Conservation (phyloP, 345 rosid genomes). For the Chamaenerion angustifolium region DNA sequence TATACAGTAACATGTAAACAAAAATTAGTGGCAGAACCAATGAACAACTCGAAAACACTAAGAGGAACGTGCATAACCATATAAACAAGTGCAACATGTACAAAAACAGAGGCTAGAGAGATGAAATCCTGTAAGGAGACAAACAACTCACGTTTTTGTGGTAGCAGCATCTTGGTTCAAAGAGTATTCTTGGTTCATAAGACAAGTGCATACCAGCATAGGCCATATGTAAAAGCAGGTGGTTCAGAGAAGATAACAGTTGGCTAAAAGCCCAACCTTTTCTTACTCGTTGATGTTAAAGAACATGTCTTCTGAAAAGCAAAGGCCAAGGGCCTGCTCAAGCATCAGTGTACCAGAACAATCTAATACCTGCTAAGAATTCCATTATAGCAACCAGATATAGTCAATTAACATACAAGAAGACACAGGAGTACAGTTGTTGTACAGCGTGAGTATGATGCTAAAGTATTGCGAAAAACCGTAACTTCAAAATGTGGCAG, state of each 20-base stretch:
- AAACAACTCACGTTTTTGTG: conserved; percentile 7
- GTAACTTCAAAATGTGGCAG: no score
- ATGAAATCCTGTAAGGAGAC: not conserved
- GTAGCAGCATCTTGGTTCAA: conserved; percentile 20
- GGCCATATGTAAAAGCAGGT: conserved; percentile 27
- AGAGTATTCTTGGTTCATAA: conserved; percentile 29
- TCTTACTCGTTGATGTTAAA: conserved; percentile 1
- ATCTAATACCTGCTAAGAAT: conserved; percentile 1
- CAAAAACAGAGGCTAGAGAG: not conserved
- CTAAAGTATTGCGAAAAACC: no score
- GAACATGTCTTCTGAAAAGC: conserved; percentile 1
- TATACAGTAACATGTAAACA: conserved; percentile 13
- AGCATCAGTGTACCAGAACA: not conserved
- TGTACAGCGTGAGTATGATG: no score
- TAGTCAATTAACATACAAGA: no score
- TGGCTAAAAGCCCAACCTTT: conserved; percentile 1
- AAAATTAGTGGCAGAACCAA: conserved; percentile 1
- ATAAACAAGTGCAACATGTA: not conserved
- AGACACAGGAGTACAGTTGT: no score
- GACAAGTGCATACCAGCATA: conserved; percentile 34
- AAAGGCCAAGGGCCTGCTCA: not conserved
- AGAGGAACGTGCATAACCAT: not conserved
- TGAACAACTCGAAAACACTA: not conserved
- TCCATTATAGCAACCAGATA: not conserved
- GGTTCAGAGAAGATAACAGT: conserved; percentile 7